Conservation (phyloP, 2,329 filamentous ascomycete genomes). For the Ophiosphaerella korrae region DNA sequence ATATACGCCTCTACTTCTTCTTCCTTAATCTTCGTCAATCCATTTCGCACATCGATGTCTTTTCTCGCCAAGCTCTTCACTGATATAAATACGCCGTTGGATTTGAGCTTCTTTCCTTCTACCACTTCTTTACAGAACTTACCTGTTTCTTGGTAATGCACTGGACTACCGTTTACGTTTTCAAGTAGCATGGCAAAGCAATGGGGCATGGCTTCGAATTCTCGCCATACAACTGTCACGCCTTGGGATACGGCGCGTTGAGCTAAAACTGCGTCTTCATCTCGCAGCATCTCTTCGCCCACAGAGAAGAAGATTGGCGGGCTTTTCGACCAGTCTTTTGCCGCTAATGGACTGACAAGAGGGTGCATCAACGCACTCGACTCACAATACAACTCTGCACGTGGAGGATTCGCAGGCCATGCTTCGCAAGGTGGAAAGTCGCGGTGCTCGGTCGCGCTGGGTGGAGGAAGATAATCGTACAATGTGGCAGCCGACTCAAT, state of each 20-base stretch:
- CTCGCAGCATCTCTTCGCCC: slow-evolving; percentile 73
- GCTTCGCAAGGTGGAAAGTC: slow-evolving; percentile 55
- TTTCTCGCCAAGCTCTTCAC: slow-evolving; percentile 39
- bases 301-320: slow-evolving; percentile 72
- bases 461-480: slow-evolving; percentile 68
- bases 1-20: slow-evolving; percentile 39
- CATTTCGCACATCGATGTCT: slow-evolving; percentile 28
- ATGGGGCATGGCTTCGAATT: slow-evolving; percentile 83
- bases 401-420: slow-evolving; percentile 54
- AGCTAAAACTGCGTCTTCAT: slow-evolving; percentile 69
- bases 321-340: slow-evolving; percentile 62
- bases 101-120: slow-evolving; percentile 21
- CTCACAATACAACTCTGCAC: slow-evolving; percentile 56
- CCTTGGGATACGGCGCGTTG: slow-evolving; percentile 61
- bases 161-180: slow-evolving; percentile 25
- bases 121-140: slow-evolving; percentile 40
- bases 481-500: slow-evolving; percentile 58
- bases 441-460: slow-evolving; percentile 43
- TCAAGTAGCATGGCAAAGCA: slow-evolving; percentile 60
- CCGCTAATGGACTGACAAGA: slow-evolving; percentile 67
- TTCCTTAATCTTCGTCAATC: slow-evolving; percentile 37
- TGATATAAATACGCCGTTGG: slow-evolving; percentile 29
- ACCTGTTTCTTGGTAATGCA: slow-evolving; percentile 47
- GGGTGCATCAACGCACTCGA: slow-evolving; percentile 63
- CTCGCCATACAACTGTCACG: slow-evolving; percentile 67